phyloP scores from a whole-genome alignment of 164 flowering plant species.

The Euptelea pleiosperma region DNA sequence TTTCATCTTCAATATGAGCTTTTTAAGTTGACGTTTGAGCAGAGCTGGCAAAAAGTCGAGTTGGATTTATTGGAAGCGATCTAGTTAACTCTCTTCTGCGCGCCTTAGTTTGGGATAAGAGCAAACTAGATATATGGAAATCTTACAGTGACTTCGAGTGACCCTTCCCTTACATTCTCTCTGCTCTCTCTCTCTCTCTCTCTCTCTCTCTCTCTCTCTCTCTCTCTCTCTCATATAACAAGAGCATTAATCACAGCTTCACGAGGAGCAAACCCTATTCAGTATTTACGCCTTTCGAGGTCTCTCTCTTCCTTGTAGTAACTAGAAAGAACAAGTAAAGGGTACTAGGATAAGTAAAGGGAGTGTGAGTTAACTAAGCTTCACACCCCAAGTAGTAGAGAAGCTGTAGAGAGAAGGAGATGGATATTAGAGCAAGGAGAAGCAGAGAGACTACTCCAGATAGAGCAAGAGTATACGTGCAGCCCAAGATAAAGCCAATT shows the following conservation, averaged over 20 bases:
- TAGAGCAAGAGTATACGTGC: constrained; percentile 22
- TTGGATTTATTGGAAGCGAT: too few species aligned
- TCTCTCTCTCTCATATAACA: neutral
- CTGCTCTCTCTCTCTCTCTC: neutral
- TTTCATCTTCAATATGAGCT: too few species aligned
- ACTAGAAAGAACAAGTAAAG: too few species aligned
- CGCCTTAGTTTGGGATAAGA: too few species aligned
- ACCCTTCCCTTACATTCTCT: constrained; percentile 1
- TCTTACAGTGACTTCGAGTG: neutral
- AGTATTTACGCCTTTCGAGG: constrained; percentile 10
- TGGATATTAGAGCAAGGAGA: constrained; percentile 36
- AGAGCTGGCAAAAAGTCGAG: too few species aligned
- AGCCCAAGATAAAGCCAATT: constrained; percentile 26
- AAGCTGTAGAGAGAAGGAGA: constrained; percentile 4
- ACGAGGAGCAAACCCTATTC: constrained; percentile 9
- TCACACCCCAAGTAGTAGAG: neutral
- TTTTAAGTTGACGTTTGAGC: too few species aligned
- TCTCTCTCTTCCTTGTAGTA: neutral
- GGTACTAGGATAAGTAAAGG: too few species aligned
- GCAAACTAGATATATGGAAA: neutral
- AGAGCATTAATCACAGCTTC: too few species aligned
- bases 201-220: neutral
- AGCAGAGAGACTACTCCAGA: constrained; percentile 43
- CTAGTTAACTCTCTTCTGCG: too few species aligned
- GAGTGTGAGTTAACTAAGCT: neutral